Evolutionary conservation across 1,284 basidiomycete genomes (phyloP).

Genomic region (Ceratobasidium theobromae): DNA sequence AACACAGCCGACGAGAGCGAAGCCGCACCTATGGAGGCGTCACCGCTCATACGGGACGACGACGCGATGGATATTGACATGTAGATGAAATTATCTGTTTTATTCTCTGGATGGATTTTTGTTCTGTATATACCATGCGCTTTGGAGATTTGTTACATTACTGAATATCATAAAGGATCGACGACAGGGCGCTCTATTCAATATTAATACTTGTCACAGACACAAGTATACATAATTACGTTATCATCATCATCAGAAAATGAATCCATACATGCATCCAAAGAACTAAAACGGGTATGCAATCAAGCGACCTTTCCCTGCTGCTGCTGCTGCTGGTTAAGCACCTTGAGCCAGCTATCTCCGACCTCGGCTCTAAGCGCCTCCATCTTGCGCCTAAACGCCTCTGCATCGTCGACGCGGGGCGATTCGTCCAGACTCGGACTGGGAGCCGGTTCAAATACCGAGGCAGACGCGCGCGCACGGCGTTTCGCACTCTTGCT

Average conservation of each 20-base stretch:
- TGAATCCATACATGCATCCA: too few relatives aligned
- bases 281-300: too few relatives aligned
- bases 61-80: constrained; percentile 61
- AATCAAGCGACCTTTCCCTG: constrained; percentile 24
- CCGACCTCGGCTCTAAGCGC: constrained; percentile 81
- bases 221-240: too few relatives aligned
- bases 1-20: constrained; percentile 5
- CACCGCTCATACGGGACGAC: constrained; percentile 42
- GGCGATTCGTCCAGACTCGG: constrained; percentile 34
- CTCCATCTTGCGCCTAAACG: constrained; percentile 75
- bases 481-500: constrained; percentile 47
- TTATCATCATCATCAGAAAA: too few relatives aligned
- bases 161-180: too few relatives aligned
- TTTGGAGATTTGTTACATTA: too few relatives aligned
- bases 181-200: too few relatives aligned
- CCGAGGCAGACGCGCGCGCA: constrained; percentile 57
- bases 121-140: too few relatives aligned
- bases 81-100: constrained; percentile 48
- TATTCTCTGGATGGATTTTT: constrained; percentile 75
- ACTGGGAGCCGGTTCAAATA: constrained; percentile 54
- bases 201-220: too few relatives aligned
- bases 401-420: constrained; percentile 56
- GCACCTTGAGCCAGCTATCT: constrained; percentile 82
- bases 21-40: constrained; percentile 32
- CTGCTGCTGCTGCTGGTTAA: constrained; percentile 54